These are phyloP conservation scores for Sclerotinia nivalis DNA, from an alignment of 2,329 filamentous ascomycete species.

Conservation along the genomic window DNA sequence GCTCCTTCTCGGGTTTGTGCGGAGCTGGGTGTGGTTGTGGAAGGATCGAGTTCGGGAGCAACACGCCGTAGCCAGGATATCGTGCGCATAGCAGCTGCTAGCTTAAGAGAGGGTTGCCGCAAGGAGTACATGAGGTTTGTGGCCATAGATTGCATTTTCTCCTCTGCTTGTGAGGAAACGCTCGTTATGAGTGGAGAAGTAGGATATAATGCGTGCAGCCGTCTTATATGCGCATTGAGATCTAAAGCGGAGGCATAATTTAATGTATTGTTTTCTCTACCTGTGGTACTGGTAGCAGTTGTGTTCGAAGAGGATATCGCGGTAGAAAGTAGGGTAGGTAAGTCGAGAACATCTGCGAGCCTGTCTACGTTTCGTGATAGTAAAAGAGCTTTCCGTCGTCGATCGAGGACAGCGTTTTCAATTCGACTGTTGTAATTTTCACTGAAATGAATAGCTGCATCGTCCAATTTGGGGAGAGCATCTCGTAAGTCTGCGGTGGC, in stretches of 20 bases:
- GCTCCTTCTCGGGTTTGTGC: constrained; percentile 58
- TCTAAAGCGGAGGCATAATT: constrained; percentile 91
- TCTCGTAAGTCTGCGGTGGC: constrained; percentile 67
- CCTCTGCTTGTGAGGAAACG: constrained; percentile 75
- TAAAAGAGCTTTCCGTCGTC: constrained; percentile 76
- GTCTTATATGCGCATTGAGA: constrained; percentile 88
- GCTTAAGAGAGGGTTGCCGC: constrained; percentile 75
- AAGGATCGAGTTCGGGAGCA: constrained; percentile 71
- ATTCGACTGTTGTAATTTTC: constrained; percentile 75
- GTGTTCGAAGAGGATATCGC: constrained; percentile 59
- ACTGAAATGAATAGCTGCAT: constrained; percentile 76
- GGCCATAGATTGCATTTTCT: constrained; percentile 85
- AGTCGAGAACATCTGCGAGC: constrained; percentile 84
- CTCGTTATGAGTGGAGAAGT: constrained; percentile 72
- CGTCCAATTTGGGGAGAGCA: constrained; percentile 76
- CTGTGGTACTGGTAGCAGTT: constrained; percentile 46
- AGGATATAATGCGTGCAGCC: constrained; percentile 80
- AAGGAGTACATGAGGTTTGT: constrained; percentile 78
- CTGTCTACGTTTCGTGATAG: constrained; percentile 85
- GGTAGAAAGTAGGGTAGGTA: constrained; percentile 81
- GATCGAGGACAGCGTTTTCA: constrained; percentile 67
- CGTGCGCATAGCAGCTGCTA: constrained; percentile 86
- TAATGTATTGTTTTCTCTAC: constrained; percentile 49
- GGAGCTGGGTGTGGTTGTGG: constrained; percentile 31
- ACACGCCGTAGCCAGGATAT: constrained; percentile 89